Evolutionary conservation across 768 basidiomycete genomes (phyloP).

Genomic region (Amanita jacksonii): DNA sequence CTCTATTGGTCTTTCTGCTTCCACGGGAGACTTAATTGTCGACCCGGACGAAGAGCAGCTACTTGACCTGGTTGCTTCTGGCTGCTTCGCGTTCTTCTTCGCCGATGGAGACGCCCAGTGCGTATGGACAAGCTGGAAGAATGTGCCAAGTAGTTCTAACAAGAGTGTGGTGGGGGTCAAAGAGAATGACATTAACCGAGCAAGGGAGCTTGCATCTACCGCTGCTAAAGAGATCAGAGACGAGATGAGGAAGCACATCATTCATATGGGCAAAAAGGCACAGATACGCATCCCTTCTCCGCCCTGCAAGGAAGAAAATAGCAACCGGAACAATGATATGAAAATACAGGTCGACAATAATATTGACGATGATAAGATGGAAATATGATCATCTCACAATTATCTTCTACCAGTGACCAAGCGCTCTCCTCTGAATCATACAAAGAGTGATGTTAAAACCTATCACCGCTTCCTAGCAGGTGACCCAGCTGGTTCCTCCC

Average conservation of each 20-base stretch:
- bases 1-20: conserved; percentile 33
- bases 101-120: conserved; percentile 25
- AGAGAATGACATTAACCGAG: conserved; percentile 31
- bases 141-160: background rate
- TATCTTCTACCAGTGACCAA: too few relatives aligned
- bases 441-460: background rate
- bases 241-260: conserved; percentile 31
- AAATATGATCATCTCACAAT: conserved; percentile 23
- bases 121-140: conserved; percentile 50
- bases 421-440: too few relatives aligned
- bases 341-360: conserved; percentile 3
- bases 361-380: conserved; percentile 31
- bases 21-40: conserved; percentile 28
- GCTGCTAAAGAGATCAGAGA: conserved; percentile 40
- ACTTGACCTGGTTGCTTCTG: conserved; percentile 28
- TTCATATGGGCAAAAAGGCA: conserved; percentile 15
- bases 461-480: conserved; percentile 39
- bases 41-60: conserved; percentile 43
- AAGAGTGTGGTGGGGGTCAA: conserved; percentile 22
- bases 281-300: conserved; percentile 8
- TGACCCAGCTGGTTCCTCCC: conserved; percentile 58
- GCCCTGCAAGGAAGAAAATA: background rate
- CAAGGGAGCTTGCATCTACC: conserved; percentile 36
- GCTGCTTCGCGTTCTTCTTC: conserved; percentile 66
- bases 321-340: conserved; percentile 3